Evolutionary conservation across 768 basidiomycete species (phyloP).

Genomic region (Lactarius akahatsu): DNA sequence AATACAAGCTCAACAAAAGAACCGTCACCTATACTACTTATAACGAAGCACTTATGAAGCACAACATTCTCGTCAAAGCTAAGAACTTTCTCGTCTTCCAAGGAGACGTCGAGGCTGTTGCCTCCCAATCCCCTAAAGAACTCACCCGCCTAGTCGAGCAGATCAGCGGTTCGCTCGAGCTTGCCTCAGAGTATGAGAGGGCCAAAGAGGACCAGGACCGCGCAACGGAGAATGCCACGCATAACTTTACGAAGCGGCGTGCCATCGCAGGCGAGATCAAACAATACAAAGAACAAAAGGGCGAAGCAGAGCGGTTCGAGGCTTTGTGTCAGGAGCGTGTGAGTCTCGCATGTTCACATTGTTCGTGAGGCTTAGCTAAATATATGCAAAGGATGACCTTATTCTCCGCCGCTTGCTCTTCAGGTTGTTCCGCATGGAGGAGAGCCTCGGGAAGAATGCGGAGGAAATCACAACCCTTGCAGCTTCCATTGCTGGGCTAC

Average conservation of each 20-base stretch:
- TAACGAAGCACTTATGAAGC: constrained; percentile 80
- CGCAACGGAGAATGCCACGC: constrained; percentile 91
- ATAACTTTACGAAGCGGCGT: constrained; percentile 91
- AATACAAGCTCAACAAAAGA: constrained; percentile 83
- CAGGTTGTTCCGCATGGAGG: constrained; percentile 87
- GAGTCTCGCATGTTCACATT: constrained; percentile 32
- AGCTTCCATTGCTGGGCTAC: constrained; percentile 62
- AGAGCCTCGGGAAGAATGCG: constrained; percentile 72
- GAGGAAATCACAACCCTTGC: constrained; percentile 71
- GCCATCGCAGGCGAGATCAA: constrained; percentile 94
- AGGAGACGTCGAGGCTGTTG: constrained; percentile 97
- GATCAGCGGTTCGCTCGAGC: constrained; percentile 91
- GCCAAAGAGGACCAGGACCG: constrained; percentile 85
- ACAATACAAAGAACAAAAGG: constrained; percentile 96
- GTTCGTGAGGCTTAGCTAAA: constrained; percentile 5
- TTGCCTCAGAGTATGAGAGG: constrained; percentile 83
- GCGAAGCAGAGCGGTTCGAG: constrained; percentile 88
- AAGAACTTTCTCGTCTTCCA: constrained; percentile 99
- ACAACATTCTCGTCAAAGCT: constrained; percentile 97
- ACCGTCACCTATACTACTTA: constrained; percentile 85
- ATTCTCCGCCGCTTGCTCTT: constrained; percentile 81
- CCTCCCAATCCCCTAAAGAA: constrained; percentile 89
- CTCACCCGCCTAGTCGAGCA: constrained; percentile 91
- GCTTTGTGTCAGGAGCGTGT: constrained; percentile 72
- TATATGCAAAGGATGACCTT: constrained; percentile 62